Base-by-base conservation (phyloP, 441 rosid species). In the Gossypium lobatum region DNA sequence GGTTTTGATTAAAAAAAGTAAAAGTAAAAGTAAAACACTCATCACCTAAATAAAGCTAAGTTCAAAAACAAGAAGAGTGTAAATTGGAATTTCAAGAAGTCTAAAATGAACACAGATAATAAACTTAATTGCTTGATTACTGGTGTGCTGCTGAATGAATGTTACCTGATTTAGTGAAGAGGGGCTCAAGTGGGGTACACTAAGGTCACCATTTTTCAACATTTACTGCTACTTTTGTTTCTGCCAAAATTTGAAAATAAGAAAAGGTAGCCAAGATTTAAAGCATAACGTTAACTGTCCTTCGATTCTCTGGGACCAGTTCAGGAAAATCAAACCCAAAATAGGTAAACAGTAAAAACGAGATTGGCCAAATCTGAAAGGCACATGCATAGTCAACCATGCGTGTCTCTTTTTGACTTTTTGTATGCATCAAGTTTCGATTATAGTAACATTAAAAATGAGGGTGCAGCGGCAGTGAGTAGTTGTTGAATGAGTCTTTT, bases 401-500 rank as follows among this genome's bases (percentile, higher is more conserved):
- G 50, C 17, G 48, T 8, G 7, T 31, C 37, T 5, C 37, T 34
- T 34, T 17, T 8, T 14, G 52, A 31, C 37, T 31, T 13, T 28
- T 25, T 25, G 11, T n/a, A 11, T 31, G 45, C 46, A 16, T n/a
- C 18, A 17, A 6, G 26, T 4, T 63, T 34, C 17, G 48, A 63
- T 63, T n/a, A n/a, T 63, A 8, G 14, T 34, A 3, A 34, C n/a
- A 63, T 63, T 31, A 16, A 63, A 34, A 31, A 31, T 31, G 37
- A 31, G 37, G 37, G 37, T 31, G 45, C 17, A 2, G 9, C 8
- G 25, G 37, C 1, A 58, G 34, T 21, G 2, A 31, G 10, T 60
- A 13, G 18, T 14, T n/a, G 65, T 61, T 61, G 53, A 69, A 75
- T 28, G 8, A 48, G 64, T 78, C 75, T 1, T 71, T 62, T 31